phyloP scores from a whole-genome alignment of 23 red algal genomes.

The Gracilaria gracilis region DNA sequence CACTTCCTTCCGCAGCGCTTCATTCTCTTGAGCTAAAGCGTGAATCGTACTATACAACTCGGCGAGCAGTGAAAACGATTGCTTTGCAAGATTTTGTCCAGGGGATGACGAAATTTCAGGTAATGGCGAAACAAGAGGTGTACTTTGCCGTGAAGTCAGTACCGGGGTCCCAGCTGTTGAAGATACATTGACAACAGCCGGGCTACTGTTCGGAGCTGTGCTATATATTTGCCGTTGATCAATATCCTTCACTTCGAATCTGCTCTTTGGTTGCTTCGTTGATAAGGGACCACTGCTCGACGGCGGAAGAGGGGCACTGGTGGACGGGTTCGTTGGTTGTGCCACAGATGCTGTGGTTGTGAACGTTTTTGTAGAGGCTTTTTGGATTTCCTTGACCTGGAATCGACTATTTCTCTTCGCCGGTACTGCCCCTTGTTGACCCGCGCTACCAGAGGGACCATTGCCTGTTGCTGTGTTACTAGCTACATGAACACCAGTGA shows the following conservation, averaged over 20 bases:
- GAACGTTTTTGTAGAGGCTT: neutral
- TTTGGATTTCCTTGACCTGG: conserved; percentile 67
- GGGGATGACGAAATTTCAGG: conserved; percentile 29
- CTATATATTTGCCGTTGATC: conserved; percentile 33
- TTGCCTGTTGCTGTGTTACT: neutral
- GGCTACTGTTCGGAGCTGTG: conserved; percentile 15
- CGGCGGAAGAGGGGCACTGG: neutral
- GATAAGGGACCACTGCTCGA: neutral
- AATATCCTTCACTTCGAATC: conserved; percentile 75
- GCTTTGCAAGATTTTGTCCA: conserved; percentile 11
- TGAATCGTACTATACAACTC: conserved; percentile 66
- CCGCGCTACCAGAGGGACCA: neutral
- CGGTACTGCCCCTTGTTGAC: neutral
- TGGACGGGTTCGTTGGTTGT: neutral
- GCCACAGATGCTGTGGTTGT: neutral
- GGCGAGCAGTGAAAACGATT: conserved; percentile 43
- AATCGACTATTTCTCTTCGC: conserved; percentile 63
- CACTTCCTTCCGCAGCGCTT: conserved; percentile 41
- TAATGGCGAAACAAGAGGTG: conserved; percentile 31
- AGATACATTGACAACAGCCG: conserved; percentile 19
- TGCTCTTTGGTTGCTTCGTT: conserved; percentile 42
- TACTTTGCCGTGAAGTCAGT: conserved; percentile 33
- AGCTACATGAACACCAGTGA: neutral
- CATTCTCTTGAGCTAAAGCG: conserved; percentile 53
- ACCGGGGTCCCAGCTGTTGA: conserved; percentile 33